phyloP scores from a whole-genome alignment of 2,329 filamentous ascomycete genomes.

The Dothideomycetes sp. region DNA sequence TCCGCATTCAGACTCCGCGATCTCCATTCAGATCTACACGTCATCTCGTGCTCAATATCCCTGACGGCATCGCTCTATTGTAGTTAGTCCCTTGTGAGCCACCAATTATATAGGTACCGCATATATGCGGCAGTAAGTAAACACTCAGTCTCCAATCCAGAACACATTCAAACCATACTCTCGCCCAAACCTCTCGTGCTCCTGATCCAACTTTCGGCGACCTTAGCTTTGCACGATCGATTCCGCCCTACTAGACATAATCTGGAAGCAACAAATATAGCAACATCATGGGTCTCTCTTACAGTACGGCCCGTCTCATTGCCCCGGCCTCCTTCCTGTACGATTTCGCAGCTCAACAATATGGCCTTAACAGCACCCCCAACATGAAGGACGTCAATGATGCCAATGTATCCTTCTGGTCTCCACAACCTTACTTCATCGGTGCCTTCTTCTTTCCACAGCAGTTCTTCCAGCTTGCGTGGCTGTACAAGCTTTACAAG shows the following conservation, averaged over 20 bases:
- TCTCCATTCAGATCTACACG: neutral
- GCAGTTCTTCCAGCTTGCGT: constrained; percentile 46
- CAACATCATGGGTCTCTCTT: constrained; percentile 39
- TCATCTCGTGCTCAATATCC: neutral
- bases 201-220: too few relatives aligned
- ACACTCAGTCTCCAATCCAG: too few relatives aligned
- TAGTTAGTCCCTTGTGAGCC: neutral
- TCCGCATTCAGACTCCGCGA: neutral
- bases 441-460: constrained; percentile 51
- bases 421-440: constrained; percentile 48
- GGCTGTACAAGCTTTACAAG: constrained; percentile 46
- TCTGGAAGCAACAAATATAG: constrained; percentile 1
- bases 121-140: too few relatives aligned
- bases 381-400: constrained; percentile 52
- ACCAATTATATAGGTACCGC: too few relatives aligned
- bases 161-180: too few relatives aligned
- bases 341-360: constrained; percentile 49
- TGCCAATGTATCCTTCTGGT: constrained; percentile 47
- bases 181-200: too few relatives aligned
- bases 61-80: neutral
- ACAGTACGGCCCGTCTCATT: constrained; percentile 43
- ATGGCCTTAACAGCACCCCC: constrained; percentile 45
- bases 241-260: too few relatives aligned
- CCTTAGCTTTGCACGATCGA: too few relatives aligned
- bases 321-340: constrained; percentile 44